Evolutionary conservation across 257 asterid species (phyloP), one percentile per base, ranked within the genome.

Genomic region (Solanum virginianum): DNA sequence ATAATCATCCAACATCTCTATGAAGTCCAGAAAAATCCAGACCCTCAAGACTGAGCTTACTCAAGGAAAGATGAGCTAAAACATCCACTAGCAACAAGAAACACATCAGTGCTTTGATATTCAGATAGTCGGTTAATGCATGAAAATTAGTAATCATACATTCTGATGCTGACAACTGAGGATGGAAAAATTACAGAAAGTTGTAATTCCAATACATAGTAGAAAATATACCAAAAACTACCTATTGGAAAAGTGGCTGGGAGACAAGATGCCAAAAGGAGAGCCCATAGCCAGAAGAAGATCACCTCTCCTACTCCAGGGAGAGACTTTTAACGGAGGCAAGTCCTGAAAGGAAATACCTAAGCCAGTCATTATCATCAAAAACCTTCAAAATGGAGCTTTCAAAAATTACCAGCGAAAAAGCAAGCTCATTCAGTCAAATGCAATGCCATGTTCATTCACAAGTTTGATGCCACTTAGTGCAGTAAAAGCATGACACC

Each of bases 241-340:
- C 99, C 94, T 94, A 93, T 96, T 95, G 85, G 94, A 94, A 91
- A 96, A 96, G 92, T 96, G 99, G 88, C 93, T 86, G 84, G 98
- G 99, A 86, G 99, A 96, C 89, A 96, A 88, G 88, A 94, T 92
- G 92, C 99, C 99, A 87, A 96, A 96, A 81, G 99, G 99, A 90
- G 99, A 96, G 89, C 99, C 99, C 95, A 96, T 92, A 41, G 97
- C 96, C 89, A 96, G 93, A 91, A 96, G 93, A 89, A 90, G 90
- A 89, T 92, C 94, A 66, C 98, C 98, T 86, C 94, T 93, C 89
- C 90, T 90, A 85, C 85, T 85, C 60, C 90, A 90, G 85, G 91
- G 86, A 86, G 92, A 90, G 80, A 92, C 85, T 83, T 87, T 92
- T 89, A 96, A 84, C 83, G 87, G 88, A 22, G 89, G 91, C 60